Percentiles rank a stretch among this genome's conserved stretches.
phyloP scores from a whole-genome alignment of 257 asterid species.

The Lavandula angustifolia region DNA sequence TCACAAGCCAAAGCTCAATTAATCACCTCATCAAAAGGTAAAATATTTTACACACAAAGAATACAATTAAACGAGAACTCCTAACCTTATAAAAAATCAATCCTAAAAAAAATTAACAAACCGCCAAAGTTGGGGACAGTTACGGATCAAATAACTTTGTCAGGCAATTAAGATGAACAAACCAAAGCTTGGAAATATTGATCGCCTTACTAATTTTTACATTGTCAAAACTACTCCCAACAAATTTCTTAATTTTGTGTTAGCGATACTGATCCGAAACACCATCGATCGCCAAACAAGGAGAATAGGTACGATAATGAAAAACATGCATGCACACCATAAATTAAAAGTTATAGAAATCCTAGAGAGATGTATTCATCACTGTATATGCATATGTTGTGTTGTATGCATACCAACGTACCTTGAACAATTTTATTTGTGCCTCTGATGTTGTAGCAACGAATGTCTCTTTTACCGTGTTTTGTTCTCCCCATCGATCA shows the following conservation, averaged over 20 bases:
- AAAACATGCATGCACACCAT: constrained; percentile 29
- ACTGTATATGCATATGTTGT: background rate
- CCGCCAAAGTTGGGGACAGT: background rate
- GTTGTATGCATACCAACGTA: constrained; percentile 3
- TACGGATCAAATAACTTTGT: background rate
- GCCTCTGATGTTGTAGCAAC: constrained; percentile 55
- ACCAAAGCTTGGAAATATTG: too few species aligned
- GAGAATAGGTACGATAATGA: background rate
- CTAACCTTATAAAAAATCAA: background rate
- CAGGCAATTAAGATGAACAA: background rate
- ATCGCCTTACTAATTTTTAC: too few species aligned
- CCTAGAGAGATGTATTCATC: background rate
- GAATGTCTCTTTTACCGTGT: constrained; percentile 48
- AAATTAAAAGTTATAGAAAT: background rate
- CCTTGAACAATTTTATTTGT: constrained; percentile 60
- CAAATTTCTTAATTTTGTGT: background rate
- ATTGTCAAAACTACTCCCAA: background rate
- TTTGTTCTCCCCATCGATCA: constrained; percentile 56
- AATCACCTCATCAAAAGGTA: background rate
- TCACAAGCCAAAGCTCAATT: background rate
- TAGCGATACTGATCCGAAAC: background rate
- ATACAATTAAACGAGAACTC: background rate
- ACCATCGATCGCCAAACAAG: background rate
- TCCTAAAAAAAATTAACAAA: background rate
- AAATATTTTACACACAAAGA: background rate